phyloP scores from a whole-genome alignment of 208 protist species.

The Trypanosoma brucei region DNA sequence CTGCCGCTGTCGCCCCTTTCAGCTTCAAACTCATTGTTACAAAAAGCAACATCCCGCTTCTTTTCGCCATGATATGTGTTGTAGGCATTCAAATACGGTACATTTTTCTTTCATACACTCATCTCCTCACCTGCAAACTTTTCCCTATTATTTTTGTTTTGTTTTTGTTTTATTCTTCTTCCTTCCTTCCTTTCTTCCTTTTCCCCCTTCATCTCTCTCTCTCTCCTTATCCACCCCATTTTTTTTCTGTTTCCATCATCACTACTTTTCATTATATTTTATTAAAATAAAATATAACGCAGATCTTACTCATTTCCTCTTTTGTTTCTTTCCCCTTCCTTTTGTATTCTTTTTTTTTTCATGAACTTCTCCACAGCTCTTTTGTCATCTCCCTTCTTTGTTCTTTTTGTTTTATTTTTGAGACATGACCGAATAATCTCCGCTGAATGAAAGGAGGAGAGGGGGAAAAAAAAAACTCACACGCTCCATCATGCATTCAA shows the following conservation, averaged over 20 bases:
- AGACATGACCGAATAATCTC: background rate
- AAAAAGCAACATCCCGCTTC: background rate
- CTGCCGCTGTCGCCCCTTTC: no score
- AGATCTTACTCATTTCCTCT: background rate
- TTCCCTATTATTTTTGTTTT: background rate
- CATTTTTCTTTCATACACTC: background rate
- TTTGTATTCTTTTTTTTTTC: no score
- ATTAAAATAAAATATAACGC: background rate
- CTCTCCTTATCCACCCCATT: background rate
- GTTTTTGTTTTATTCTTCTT: background rate
- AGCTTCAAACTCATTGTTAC: no score
- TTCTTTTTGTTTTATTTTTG: no score
- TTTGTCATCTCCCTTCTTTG: no score
- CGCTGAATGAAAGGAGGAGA: background rate
- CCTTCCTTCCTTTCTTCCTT: background rate
- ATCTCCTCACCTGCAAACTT: background rate
- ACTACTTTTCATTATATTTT: background rate
- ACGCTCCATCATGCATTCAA: background rate
- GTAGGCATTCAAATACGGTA: background rate
- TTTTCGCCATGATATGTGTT: background rate
- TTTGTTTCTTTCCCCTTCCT: no score
- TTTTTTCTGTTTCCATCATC: background rate
- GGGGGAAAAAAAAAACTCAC: conserved; percentile 4
- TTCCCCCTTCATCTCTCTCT: background rate
- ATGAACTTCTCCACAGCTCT: no score